These are phyloP conservation scores for Kondoa subrosea DNA, from an alignment of 768 basidiomycete species.

Conservation along the genomic window DNA sequence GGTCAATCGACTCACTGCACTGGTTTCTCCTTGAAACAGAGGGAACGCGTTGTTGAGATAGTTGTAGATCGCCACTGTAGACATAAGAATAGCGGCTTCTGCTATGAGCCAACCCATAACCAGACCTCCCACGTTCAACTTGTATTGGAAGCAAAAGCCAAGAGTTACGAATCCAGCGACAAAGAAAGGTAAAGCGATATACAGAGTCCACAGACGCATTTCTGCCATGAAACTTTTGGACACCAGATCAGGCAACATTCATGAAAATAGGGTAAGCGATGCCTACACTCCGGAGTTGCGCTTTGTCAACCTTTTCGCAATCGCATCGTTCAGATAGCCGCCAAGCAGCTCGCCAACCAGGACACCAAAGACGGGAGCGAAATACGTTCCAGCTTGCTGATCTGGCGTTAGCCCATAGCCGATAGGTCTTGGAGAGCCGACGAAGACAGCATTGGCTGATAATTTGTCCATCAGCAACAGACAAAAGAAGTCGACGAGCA, in stretches of 20 bases:
- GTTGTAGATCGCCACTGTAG: constrained; percentile 46
- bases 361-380: constrained; percentile 37
- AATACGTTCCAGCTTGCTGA: constrained; percentile 21
- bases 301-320: background rate
- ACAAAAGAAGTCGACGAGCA: background rate
- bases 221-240: no score
- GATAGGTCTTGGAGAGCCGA: constrained; percentile 35
- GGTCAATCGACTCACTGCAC: constrained; percentile 38
- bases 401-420: background rate
- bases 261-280: no score
- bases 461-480: background rate
- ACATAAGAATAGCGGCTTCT: constrained; percentile 31
- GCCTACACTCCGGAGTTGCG: background rate
- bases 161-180: constrained; percentile 47
- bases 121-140: constrained; percentile 32
- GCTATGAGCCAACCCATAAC: constrained; percentile 55
- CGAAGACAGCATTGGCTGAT: constrained; percentile 32
- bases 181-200: constrained; percentile 41
- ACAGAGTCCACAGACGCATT: background rate
- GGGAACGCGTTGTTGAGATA: constrained; percentile 27
- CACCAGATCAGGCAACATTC: no score
- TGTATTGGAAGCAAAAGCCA: constrained; percentile 41
- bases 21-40: constrained; percentile 43
- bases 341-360: constrained; percentile 43
- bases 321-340: background rate